These are phyloP conservation scores for Leccinum uliginosum DNA, from an alignment of 768 basidiomycete genomes.

Conservation along the genomic window DNA sequence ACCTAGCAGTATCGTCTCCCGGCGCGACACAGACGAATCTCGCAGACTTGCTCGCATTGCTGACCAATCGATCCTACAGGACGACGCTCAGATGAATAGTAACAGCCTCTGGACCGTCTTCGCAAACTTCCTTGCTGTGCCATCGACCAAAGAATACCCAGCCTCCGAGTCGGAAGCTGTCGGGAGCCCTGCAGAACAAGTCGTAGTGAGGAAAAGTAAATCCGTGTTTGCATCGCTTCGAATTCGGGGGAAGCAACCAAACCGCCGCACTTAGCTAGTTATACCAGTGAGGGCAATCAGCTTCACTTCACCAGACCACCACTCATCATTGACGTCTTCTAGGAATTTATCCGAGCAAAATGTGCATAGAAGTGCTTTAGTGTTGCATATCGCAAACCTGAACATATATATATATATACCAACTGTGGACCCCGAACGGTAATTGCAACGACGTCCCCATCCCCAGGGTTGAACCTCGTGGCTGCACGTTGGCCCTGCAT, in stretches of 20 bases:
- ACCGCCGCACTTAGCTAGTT: background rate
- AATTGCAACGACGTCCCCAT: background rate
- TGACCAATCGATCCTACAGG: constrained; percentile 58
- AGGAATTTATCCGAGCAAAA: background rate
- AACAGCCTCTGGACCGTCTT: constrained; percentile 72
- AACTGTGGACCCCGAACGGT: background rate
- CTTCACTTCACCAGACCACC: background rate
- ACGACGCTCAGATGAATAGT: constrained; percentile 53
- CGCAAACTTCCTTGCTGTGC: constrained; percentile 56
- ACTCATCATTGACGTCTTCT: background rate
- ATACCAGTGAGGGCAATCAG: background rate
- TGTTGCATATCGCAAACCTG: background rate
- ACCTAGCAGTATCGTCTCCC: constrained; percentile 86
- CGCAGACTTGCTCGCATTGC: constrained; percentile 67
- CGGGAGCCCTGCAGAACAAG: background rate
- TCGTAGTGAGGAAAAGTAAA: constrained; percentile 21
- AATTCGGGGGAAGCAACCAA: constrained; percentile 9
- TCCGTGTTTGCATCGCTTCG: constrained; percentile 25
- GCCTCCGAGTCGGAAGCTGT: constrained; percentile 14
- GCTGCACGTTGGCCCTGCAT: background rate
- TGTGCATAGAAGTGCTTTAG: background rate
- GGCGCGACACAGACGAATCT: constrained; percentile 83
- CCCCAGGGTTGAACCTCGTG: background rate
- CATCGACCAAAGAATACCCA: constrained; percentile 42
- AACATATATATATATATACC: background rate